Percentiles rank a stretch among this genome's conserved stretches.
Evolutionary conservation across 1,139 yeast species (phyloP).

Genomic region (Saccharomyces pastorianus): DNA sequence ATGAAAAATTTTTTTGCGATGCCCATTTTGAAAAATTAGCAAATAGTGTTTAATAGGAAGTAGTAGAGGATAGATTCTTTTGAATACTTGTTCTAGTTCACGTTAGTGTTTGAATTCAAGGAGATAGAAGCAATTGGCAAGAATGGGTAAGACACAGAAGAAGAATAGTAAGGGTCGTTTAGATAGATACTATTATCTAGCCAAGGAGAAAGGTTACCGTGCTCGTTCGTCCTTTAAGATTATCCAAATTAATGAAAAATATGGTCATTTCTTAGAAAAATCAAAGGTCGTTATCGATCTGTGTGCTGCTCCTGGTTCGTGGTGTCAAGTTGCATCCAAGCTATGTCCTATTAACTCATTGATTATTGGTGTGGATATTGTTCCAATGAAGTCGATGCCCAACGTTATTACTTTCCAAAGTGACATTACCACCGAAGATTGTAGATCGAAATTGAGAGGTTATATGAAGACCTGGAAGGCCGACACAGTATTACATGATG

Average conservation of each 20-base stretch:
- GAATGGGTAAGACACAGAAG: constrained; percentile 89
- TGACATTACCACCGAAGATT: constrained; percentile 96
- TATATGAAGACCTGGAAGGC: constrained; percentile 99
- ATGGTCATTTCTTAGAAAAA: constrained; percentile 87
- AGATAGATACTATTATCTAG: constrained; percentile 90
- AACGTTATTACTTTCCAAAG: constrained; percentile 91
- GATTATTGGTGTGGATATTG: constrained; percentile 96
- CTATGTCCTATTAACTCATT: constrained; percentile 86
- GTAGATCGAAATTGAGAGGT: constrained; percentile 87
- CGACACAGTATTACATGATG: constrained; percentile 95
- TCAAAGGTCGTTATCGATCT: constrained; percentile 96
- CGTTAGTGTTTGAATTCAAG: neutral
- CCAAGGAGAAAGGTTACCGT: constrained; percentile 95
- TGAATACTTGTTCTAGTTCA: neutral
- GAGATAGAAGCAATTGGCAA: neutral
- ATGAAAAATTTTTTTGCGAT: neutral
- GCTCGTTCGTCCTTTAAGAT: constrained; percentile 98
- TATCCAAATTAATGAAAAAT: constrained; percentile 90
- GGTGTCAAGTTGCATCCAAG: constrained; percentile 98
- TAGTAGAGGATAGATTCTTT: neutral
- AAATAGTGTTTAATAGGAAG: neutral
- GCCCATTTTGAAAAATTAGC: neutral
- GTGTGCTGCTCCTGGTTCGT: constrained; percentile 99
- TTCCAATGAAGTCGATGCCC: constrained; percentile 90
- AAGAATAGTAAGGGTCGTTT: constrained; percentile 98